These are phyloP conservation scores for Penicillium sp. DNA, from an alignment of 2,329 filamentous ascomycete genomes.

Conservation along the genomic window DNA sequence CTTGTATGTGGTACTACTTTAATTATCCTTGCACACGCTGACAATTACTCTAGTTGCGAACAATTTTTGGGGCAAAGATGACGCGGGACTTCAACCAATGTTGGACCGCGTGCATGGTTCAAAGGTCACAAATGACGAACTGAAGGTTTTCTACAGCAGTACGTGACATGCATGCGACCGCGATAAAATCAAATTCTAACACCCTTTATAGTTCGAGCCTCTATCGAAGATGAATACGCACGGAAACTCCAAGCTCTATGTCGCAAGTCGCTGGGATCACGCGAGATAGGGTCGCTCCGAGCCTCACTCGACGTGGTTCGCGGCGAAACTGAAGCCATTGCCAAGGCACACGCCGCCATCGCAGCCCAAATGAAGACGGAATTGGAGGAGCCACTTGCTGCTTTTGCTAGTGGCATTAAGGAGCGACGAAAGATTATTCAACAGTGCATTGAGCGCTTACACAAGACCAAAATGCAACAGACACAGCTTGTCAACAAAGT, in stretches of 20 bases:
- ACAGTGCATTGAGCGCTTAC: constrained; percentile 84
- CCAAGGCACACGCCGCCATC: constrained; percentile 86
- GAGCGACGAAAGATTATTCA: constrained; percentile 96
- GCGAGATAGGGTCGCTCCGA: constrained; percentile 79
- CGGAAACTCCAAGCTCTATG: constrained; percentile 82
- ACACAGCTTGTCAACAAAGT: constrained; percentile 90
- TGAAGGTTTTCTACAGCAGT: constrained; percentile 87
- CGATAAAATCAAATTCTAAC: neutral
- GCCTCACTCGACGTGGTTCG: constrained; percentile 82
- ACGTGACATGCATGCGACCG: constrained; percentile 28
- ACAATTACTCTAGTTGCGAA: constrained; percentile 67
- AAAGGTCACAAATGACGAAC: constrained; percentile 90
- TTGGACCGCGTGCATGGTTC: constrained; percentile 92
- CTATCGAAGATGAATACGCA: constrained; percentile 95
- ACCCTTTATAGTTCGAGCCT: constrained; percentile 62
- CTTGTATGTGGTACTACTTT: constrained; percentile 50
- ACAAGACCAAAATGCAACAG: constrained; percentile 91
- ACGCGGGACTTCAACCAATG: constrained; percentile 88
- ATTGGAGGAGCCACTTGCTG: constrained; percentile 85
- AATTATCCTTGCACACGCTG: neutral
- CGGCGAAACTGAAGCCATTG: constrained; percentile 88
- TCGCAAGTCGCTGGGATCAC: constrained; percentile 83
- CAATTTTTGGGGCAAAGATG: constrained; percentile 99
- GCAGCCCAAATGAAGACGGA: constrained; percentile 94
- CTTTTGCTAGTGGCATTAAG: constrained; percentile 93